A percentile compares a stretch with the other conserved stretches of the same genome.
phyloP scores from a whole-genome alignment of 768 basidiomycete genomes.

The Lactarius trivialis region DNA sequence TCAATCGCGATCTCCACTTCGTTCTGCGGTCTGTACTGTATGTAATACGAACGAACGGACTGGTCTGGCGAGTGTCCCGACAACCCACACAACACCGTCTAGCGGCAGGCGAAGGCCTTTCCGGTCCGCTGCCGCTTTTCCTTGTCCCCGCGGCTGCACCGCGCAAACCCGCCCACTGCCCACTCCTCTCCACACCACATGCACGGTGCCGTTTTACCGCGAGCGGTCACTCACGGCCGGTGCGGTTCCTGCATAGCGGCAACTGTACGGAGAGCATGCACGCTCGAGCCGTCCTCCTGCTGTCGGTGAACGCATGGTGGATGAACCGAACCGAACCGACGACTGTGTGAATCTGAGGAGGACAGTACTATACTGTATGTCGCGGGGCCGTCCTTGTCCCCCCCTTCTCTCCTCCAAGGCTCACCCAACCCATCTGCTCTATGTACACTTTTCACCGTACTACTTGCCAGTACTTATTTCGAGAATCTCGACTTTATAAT shows the following conservation, averaged over 20 bases:
- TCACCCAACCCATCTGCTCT: neutral
- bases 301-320: too few relatives aligned
- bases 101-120: too few relatives aligned
- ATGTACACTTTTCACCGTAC: neutral
- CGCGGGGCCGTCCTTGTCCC: neutral
- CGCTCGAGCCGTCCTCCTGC: too few relatives aligned
- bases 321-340: too few relatives aligned
- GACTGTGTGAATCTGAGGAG: too few relatives aligned
- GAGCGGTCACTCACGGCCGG: slow-evolving; percentile 32
- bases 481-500: neutral
- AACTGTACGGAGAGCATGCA: too few relatives aligned
- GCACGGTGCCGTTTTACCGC: slow-evolving; percentile 39
- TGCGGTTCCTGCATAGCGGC: slow-evolving; percentile 31
- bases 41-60: slow-evolving; percentile 19
- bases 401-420: neutral
- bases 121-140: slow-evolving; percentile 33
- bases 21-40: slow-evolving; percentile 45
- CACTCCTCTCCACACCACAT: slow-evolving; percentile 32
- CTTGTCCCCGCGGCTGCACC: slow-evolving; percentile 38
- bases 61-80: slow-evolving; percentile 41
- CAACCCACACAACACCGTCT: slow-evolving; percentile 35
- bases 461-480: neutral
- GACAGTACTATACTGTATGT: too few relatives aligned
- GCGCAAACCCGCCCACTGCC: neutral
- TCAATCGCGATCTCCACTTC: slow-evolving; percentile 37